Base-by-base conservation (phyloP, 73 alveolate genomes). In the Uronychia setigera region DNA sequence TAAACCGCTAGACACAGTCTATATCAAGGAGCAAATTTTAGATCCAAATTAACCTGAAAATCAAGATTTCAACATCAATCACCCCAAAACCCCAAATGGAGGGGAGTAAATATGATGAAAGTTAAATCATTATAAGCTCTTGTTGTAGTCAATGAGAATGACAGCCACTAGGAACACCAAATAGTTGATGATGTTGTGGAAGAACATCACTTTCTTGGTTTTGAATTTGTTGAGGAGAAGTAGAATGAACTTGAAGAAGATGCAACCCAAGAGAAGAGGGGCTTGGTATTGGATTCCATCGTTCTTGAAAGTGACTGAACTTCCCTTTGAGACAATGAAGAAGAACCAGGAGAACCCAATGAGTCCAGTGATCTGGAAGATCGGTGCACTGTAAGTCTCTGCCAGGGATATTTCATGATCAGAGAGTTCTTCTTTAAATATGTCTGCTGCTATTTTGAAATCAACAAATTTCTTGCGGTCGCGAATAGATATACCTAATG, bases 291-390 rank as follows among this genome's bases (percentile, higher is more conserved):
- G 77, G 30, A 89, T 89, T 35, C 87, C 77, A 1, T 35, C 90
- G 59, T 89, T 89, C 1, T 31, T 33, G 83, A 89, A 89, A 19
- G 82, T 29, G 0, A 89, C 83, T 27, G 32, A 46, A 1, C 29
- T 25, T 46, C 92, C 92, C 1, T 59, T 46, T 0, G 34, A 9
- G 14, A 79, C 60, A 29, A 83, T 84, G 32, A 14, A 76, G 87
- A 89, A n/a, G 76, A 83, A 58, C 95, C 95, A 89, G 26, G 95
- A 83, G 29, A 89, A 33, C 25, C 95, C 95, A 1, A 84, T 82
- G 27, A 89, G 89, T n/a, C 95, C 95, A 27, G 95, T 89, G 29
- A 84, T 84, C 33, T 89, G 87, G 67, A 89, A 89, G 29, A 89
- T 89, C 26, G 91, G 92, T 0, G 88, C 92, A 29, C 88, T 74